A percentile compares a stretch with the other conserved stretches of the same genome.
Evolutionary conservation across 164 flowering plant genomes (phyloP).

Genomic region (Taxillus chinensis): DNA sequence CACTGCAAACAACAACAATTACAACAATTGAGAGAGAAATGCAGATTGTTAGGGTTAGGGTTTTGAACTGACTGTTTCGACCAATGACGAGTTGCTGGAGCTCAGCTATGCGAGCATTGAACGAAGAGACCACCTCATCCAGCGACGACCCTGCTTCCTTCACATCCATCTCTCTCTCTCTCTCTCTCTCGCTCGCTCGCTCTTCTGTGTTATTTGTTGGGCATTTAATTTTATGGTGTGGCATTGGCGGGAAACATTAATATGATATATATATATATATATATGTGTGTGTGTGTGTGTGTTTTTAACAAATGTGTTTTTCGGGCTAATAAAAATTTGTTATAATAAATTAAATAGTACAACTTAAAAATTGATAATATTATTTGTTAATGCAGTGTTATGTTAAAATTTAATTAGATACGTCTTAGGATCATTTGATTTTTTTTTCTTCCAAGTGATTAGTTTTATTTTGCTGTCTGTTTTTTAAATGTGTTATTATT

Average conservation of each 20-base stretch:
- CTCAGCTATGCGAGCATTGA: constrained; percentile 66
- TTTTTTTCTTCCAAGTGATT: too few relatives aligned
- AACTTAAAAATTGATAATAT: too few relatives aligned
- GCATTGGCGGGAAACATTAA: neutral
- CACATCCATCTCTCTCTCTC: constrained; percentile 32
- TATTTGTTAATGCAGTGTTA: too few relatives aligned
- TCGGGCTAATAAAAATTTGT: too few relatives aligned
- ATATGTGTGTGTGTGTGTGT: too few relatives aligned
- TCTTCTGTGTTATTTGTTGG: neutral
- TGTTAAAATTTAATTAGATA: too few relatives aligned
- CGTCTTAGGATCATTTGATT: too few relatives aligned
- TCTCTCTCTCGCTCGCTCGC: constrained; percentile 4
- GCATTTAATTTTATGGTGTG: neutral
- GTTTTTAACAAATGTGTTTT: too few relatives aligned
- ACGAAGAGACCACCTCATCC: constrained; percentile 56
- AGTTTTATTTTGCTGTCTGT: too few relatives aligned
- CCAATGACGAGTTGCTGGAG: constrained; percentile 81
- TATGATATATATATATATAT: too few relatives aligned
- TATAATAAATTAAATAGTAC: too few relatives aligned
- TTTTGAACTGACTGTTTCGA: constrained; percentile 55
- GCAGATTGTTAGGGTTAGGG: neutral
- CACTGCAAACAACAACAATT: constrained; percentile 29
- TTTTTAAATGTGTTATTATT: too few relatives aligned
- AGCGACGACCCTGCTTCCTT: constrained; percentile 66
- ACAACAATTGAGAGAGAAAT: neutral